Base-by-base conservation (phyloP, 371 early-diverging fungal genomes). In the Lichtheimia corymbifera region DNA sequence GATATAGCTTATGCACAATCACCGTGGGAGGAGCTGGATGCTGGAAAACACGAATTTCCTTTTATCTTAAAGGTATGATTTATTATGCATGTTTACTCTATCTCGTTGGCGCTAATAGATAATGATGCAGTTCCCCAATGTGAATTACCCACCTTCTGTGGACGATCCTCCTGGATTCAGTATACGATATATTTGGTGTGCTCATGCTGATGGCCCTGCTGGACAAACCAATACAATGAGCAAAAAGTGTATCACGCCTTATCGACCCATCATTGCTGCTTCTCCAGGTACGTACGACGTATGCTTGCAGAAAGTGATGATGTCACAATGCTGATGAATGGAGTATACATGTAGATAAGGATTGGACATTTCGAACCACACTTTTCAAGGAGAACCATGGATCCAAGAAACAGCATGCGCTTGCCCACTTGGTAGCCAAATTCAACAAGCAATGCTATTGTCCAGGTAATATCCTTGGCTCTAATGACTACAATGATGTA, bases 51-150 rank as follows among this genome's bases (percentile, higher is more conserved):
- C 3, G 65, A 14, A 11, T 65, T 61, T 43, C 75, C 75, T 1
- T 83, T 83, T 66, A 79, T 77, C 4, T 62, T 83, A 53, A 83
- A 83, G 66, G 80, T 81, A 55, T 5, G 43, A 57, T 12, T 35
- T 5, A 20, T 53, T 2, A 14, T 54, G 15, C 17, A 20, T 28
- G 35, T 35, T 28, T 28, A 28, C 28, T 28, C 28, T 22, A 22
- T 22, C 22, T 22, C 22, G 22, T 0, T 28, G 28, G 4, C 2
- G 35, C 35, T 35, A 9, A 35, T 35, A 35, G 35, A 35, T 35
- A 44, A 25, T 43, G 14, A 15, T 53, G 5, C 17, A 76, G 76
- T 66, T 76, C 54, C 72, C 73, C 4, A 76, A 72, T 47, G 69
- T 72, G 24, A 72, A 76, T 35, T 76, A 64, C 30, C 76, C 73